These are phyloP conservation scores for Trichoderma pleuroti DNA, from an alignment of 2,329 filamentous ascomycete species.

Conservation along the genomic window DNA sequence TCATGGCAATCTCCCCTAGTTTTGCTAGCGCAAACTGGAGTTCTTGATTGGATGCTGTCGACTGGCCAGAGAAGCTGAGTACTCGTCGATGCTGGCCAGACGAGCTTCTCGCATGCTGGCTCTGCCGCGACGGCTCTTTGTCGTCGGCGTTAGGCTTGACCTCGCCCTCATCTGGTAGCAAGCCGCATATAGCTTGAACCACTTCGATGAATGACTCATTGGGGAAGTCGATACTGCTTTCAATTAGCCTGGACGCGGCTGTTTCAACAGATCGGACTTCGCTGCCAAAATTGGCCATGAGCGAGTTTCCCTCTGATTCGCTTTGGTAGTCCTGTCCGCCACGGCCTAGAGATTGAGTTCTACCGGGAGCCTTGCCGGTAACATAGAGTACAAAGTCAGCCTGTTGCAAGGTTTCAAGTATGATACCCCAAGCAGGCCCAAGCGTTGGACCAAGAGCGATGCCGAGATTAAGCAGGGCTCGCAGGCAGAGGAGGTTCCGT, in stretches of 20 bases:
- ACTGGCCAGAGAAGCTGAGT: constrained; percentile 46
- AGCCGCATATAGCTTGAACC: constrained; percentile 67
- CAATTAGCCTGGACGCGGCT: constrained; percentile 79
- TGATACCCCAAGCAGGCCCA: constrained; percentile 79
- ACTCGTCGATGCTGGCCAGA: constrained; percentile 43
- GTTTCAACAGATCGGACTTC: constrained; percentile 88
- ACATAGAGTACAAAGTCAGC: constrained; percentile 81
- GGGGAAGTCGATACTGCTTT: constrained; percentile 88
- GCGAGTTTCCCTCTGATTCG: constrained; percentile 48
- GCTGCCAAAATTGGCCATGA: constrained; percentile 65
- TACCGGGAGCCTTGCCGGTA: constrained; percentile 52
- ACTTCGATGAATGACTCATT: constrained; percentile 77
- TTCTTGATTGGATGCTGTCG: constrained; percentile 55
- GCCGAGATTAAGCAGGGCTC: constrained; percentile 89
- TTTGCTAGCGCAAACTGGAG: constrained; percentile 69
- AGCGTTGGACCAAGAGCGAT: constrained; percentile 91
- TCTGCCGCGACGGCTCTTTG: constrained; percentile 20
- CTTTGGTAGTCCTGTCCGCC: constrained; percentile 42
- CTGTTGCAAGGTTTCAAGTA: constrained; percentile 88
- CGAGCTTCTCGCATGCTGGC: constrained; percentile 36
- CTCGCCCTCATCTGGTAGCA: constrained; percentile 51
- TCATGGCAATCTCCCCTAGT: constrained; percentile 66
- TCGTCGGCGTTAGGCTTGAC: constrained; percentile 23
- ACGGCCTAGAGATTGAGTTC: constrained; percentile 47
- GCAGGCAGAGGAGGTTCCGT: constrained; percentile 82